Percentiles rank a stretch among this genome's conserved stretches.
Evolutionary conservation across 352 stramenopile genomes (phyloP).

Genomic region (Globisporangium irregulare): DNA sequence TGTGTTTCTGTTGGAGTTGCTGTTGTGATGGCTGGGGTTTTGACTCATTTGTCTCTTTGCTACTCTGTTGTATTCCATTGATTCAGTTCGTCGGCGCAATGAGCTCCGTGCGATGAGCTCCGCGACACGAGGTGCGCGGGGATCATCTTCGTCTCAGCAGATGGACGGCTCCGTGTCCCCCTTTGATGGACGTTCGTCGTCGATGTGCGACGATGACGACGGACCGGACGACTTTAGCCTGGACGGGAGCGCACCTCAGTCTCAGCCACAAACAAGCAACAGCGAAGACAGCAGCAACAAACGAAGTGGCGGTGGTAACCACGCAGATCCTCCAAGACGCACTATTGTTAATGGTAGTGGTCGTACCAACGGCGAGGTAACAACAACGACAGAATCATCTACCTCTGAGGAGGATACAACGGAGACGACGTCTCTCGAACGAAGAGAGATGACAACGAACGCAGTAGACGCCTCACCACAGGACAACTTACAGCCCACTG

Average conservation of each 20-base stretch:
- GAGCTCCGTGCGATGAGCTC: conserved; percentile 1
- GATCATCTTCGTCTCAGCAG: neutral
- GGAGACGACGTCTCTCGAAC: conserved; percentile 1
- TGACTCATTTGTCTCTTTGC: neutral
- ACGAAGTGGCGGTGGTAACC: neutral
- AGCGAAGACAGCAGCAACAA: neutral
- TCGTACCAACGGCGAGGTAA: neutral
- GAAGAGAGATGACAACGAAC: conserved; percentile 6
- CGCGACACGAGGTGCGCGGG: neutral
- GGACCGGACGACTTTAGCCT: conserved; percentile 20
- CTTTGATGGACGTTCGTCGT: conserved; percentile 4
- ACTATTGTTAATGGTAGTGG: neutral
- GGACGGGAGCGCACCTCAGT: conserved; percentile 9
- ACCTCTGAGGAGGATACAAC: conserved; percentile 3
- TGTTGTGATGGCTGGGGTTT: neutral
- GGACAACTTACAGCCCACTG: neutral
- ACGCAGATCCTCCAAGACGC: neutral
- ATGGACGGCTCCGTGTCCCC: neutral
- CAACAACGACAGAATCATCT: conserved; percentile 8
- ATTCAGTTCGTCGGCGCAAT: conserved; percentile 15
- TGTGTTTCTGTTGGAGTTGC: neutral
- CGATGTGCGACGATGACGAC: conserved; percentile 11
- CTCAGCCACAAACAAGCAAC: neutral
- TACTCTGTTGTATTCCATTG: neutral
- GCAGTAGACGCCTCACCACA: too few relatives aligned